Base-by-base conservation (phyloP, 441 rosid species). In the Arabidopsis hybrid region DNA sequence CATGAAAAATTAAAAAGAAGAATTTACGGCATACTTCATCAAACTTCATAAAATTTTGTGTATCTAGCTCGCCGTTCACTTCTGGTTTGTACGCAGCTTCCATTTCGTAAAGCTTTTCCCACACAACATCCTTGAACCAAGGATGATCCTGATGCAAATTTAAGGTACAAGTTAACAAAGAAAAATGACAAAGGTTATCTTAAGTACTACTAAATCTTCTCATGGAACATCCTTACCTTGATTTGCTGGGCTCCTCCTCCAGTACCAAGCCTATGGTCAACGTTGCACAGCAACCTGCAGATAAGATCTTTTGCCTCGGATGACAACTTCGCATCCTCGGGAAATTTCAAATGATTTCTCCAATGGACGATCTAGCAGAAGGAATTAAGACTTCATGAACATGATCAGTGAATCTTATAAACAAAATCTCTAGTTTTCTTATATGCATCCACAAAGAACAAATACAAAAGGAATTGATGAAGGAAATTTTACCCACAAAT, bases 21-120 rank as follows among this genome's bases (percentile, higher is more conserved):
- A 74, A 38, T 68, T 64, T 40, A 63, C 26, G 64, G 59, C 67
- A 72, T 90, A 95, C 99, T 82, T 92, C 99, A 74, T 95, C 99
- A 80, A 92, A 95, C 84, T 95, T 95, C 97, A 95, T 92, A 72
- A 95, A 95, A 79, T 95, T 95, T 77, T 86, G 97, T 45, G 99
- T 95, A 81, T 95, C 99, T 56, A 95, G 86, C 83, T 95, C 99
- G 56, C 91, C 96, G 56, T 86, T 91, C 74, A 95, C 92, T 87
- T 92, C 96, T 52, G 99, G 99, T 74, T 89, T 92, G 83, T 85
- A 91, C 32, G 99, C 97, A 72, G 99, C 97, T 47, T 91, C 93
- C 94, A 87, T 88, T 84, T 92, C 94, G 74, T 95, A 95, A 45
- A 92, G 90, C 82, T 85, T 89, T 74, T 90, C 97, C 99, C 99